phyloP scores from a whole-genome alignment of 192 early-diverging fungal species.

The Hyaloraphidium curvatum region DNA sequence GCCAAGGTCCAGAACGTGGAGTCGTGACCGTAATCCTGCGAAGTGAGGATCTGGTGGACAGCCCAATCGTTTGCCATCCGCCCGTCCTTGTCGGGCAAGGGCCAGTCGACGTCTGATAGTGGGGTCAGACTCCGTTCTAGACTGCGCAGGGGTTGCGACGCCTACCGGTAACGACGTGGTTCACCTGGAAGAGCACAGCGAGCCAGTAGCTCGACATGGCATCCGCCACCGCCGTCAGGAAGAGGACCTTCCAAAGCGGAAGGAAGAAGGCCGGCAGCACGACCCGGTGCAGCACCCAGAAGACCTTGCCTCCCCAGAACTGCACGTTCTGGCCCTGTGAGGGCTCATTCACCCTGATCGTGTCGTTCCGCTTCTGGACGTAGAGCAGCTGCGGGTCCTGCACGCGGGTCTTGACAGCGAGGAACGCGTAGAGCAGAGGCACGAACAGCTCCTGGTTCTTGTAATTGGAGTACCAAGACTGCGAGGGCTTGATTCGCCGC shows the following conservation, averaged over 20 bases:
- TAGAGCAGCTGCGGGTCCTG: conserved; percentile 31
- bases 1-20: conserved; percentile 24
- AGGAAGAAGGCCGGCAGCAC: conserved; percentile 19
- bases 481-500: conserved; percentile 27
- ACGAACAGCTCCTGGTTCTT: conserved; percentile 27
- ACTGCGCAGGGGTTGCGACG: neutral
- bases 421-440: conserved; percentile 26
- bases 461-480: conserved; percentile 28
- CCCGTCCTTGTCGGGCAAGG: conserved; percentile 23
- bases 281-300: conserved; percentile 28
- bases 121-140: neutral
- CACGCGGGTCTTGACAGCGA: conserved; percentile 28
- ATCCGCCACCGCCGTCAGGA: conserved; percentile 24
- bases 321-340: conserved; percentile 20
- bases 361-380: conserved; percentile 23
- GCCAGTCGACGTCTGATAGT: conserved; percentile 28
- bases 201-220: conserved; percentile 27
- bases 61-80: conserved; percentile 31
- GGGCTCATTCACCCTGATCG: conserved; percentile 25
- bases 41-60: conserved; percentile 17
- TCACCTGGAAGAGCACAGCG: conserved; percentile 34
- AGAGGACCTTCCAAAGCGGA: conserved; percentile 13
- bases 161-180: conserved; percentile 28
- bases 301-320: conserved; percentile 36
- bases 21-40: conserved; percentile 33